Evolutionary conservation across 2,329 filamentous ascomycete species (phyloP).

Genomic region (Fusarium xyrophilum): DNA sequence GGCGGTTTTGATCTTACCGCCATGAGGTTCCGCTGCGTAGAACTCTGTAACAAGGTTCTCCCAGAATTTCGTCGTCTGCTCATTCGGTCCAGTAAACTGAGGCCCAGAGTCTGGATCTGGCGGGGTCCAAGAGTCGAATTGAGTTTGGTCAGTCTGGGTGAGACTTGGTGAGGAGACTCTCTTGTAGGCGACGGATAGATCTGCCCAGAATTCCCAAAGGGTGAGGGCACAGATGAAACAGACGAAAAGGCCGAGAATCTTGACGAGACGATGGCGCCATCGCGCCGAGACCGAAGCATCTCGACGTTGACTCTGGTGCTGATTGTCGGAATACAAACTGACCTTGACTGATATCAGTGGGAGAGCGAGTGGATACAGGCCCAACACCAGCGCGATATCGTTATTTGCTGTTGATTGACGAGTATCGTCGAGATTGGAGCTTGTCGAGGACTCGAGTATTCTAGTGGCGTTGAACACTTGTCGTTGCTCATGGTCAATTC

Average conservation of each 20-base stretch:
- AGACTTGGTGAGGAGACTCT: conserved; percentile 4
- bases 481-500: not conserved
- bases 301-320: not conserved
- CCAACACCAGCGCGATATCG: not conserved
- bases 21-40: conserved; percentile 25
- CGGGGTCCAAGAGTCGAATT: not conserved
- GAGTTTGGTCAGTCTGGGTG: not conserved
- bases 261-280: conserved; percentile 22
- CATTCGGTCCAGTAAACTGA: conserved; percentile 21
- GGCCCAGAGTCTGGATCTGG: not conserved
- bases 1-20: conserved; percentile 15
- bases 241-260: conserved; percentile 14
- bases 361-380: not conserved
- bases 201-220: conserved; percentile 30
- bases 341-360: not conserved
- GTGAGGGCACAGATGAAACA: conserved; percentile 24
- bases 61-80: conserved; percentile 32
- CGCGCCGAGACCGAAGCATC: conserved; percentile 16
- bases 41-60: conserved; percentile 6
- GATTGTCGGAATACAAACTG: not conserved
- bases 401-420: not conserved
- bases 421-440: not conserved
- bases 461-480: not conserved
- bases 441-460: not conserved
- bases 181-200: conserved; percentile 21